Conservation (phyloP, 805 yeast genomes). For the Starmera quercuum region DNA sequence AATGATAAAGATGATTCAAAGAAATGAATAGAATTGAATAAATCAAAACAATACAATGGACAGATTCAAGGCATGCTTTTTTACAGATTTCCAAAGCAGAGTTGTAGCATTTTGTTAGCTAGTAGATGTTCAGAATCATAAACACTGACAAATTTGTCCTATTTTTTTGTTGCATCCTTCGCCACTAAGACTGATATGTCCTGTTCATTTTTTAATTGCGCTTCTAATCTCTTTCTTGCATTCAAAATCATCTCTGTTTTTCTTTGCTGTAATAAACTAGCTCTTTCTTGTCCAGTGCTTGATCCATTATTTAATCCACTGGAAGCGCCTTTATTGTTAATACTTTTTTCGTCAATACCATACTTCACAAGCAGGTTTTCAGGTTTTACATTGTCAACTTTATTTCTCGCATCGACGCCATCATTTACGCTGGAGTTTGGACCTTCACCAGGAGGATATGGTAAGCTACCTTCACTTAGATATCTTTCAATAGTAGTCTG, state of each 20-base stretch:
- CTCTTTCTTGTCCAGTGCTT: constrained; percentile 33
- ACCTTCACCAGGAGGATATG: constrained; percentile 40
- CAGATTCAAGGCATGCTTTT: too few species aligned
- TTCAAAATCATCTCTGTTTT: constrained; percentile 50
- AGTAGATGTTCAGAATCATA: too few species aligned
- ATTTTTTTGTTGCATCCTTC: too few species aligned
- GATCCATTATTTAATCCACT: constrained; percentile 28
- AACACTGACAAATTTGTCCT: too few species aligned
- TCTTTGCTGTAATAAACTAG: constrained; percentile 36
- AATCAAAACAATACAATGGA: too few species aligned
- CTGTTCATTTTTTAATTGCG: constrained; percentile 20
- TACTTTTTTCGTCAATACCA: constrained; percentile 24
- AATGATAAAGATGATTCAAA: not conserved
- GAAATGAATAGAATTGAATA: not conserved
- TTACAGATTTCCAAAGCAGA: too few species aligned
- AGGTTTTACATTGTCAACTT: constrained; percentile 14
- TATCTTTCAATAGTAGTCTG: constrained; percentile 72
- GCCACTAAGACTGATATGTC: constrained; percentile 11
- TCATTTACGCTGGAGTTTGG: constrained; percentile 10
- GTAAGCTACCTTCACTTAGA: constrained; percentile 53
- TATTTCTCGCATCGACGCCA: constrained; percentile 13
- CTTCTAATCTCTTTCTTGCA: constrained; percentile 53
- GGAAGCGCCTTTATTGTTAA: constrained; percentile 1
- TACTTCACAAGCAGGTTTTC: constrained; percentile 34
- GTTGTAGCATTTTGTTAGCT: too few species aligned